Percentiles rank a stretch among this genome's conserved stretches.
These are phyloP conservation scores for Neurospora terricola DNA, from an alignment of 495 filamentous ascomycete species.

Conservation along the genomic window DNA sequence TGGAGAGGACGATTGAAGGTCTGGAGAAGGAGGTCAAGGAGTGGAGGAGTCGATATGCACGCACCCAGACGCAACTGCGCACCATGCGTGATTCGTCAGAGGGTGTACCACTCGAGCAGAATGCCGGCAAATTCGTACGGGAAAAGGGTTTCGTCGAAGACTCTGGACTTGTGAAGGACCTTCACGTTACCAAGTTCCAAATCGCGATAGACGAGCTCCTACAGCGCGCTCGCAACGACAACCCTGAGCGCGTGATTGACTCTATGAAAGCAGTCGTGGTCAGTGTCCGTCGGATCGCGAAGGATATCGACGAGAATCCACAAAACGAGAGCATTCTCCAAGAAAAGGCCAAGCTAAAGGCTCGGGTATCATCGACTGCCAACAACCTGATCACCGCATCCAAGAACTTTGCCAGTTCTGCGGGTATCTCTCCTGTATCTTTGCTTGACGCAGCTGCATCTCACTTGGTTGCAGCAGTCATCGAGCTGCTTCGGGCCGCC, in stretches of 20 bases:
- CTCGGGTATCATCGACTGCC: conserved; percentile 74
- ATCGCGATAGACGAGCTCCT: conserved; percentile 89
- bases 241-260: conserved; percentile 60
- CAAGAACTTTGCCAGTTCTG: conserved; percentile 74
- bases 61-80: conserved; percentile 75
- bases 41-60: conserved; percentile 84
- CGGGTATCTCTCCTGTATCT: conserved; percentile 87
- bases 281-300: conserved; percentile 67
- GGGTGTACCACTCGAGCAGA: conserved; percentile 56
- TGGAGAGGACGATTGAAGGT: conserved; percentile 59
- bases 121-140: conserved; percentile 51
- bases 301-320: conserved; percentile 58
- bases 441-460: conserved; percentile 92
- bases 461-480: conserved; percentile 73
- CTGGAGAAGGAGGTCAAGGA: conserved; percentile 75
- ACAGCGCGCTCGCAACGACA: conserved; percentile 60
- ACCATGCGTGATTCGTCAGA: conserved; percentile 71
- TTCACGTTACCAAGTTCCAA: conserved; percentile 92
- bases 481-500: conserved; percentile 72
- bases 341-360: conserved; percentile 58
- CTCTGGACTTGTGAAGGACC: conserved; percentile 74
- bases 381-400: conserved; percentile 93
- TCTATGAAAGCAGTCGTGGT: conserved; percentile 75
- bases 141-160: conserved; percentile 62
- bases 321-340: conserved; percentile 36